Conservation (phyloP, 31 red algal species). For the Odonthalia washingtoniensis region DNA sequence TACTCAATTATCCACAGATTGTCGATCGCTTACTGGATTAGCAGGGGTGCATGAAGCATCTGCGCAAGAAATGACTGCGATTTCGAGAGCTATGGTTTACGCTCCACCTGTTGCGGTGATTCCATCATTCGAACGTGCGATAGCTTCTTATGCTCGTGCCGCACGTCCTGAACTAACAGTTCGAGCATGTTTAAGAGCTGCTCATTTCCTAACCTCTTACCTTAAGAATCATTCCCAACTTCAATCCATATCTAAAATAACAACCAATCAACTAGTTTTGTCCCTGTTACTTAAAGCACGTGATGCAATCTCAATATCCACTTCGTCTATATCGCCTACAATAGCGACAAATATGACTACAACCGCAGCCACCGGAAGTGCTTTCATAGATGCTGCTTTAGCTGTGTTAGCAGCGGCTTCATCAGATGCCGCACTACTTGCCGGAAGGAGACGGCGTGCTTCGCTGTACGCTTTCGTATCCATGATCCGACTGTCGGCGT, state of each 20-base stretch:
- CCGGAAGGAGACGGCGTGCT: conserved; percentile 41
- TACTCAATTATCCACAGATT: conserved; percentile 38
- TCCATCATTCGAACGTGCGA: conserved; percentile 41
- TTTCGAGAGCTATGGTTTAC: conserved; percentile 54
- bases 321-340: too few relatives aligned
- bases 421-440: background rate
- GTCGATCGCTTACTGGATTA: conserved; percentile 22
- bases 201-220: conserved; percentile 19
- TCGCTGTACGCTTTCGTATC: conserved; percentile 60
- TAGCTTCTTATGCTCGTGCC: conserved; percentile 51
- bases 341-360: background rate
- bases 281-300: background rate
- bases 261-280: background rate
- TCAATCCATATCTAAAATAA: too few relatives aligned
- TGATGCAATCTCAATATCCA: background rate
- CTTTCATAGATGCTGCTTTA: conserved; percentile 54
- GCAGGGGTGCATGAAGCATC: conserved; percentile 64
- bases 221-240: too few relatives aligned
- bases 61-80: conserved; percentile 46
- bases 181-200: conserved; percentile 51
- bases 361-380: conserved; percentile 22
- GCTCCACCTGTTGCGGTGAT: conserved; percentile 53
- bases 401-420: conserved; percentile 44
- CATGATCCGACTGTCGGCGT: conserved; percentile 37
- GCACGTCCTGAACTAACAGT: conserved; percentile 67